Evolutionary conservation across 2,329 filamentous ascomycete genomes (phyloP).

Genomic region (Bimuria novae-zelandiae): DNA sequence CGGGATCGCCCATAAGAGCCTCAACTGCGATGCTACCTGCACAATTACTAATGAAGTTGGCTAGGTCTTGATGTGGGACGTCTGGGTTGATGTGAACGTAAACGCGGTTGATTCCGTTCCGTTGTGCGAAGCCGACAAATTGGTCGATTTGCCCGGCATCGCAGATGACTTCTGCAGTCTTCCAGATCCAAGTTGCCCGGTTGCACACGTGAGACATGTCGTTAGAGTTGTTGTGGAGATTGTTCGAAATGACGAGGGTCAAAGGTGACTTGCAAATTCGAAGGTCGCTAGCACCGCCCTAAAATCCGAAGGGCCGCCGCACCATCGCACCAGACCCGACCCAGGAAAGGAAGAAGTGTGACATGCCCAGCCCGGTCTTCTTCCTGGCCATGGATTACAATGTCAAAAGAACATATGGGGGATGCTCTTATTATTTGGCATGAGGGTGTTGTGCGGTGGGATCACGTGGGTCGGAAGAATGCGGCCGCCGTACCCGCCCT

Average conservation of each 20-base stretch:
- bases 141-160: background rate
- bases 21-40: background rate
- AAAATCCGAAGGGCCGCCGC: background rate
- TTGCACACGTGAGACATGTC: background rate
- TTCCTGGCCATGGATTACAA: too few species aligned
- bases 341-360: background rate
- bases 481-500: too few species aligned
- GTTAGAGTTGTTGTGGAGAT: background rate
- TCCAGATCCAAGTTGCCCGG: constrained; percentile 4
- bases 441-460: too few species aligned
- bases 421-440: too few species aligned
- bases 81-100: constrained; percentile 6
- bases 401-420: too few species aligned
- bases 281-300: background rate
- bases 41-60: background rate
- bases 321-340: background rate
- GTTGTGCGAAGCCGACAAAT: background rate
- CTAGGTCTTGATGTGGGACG: background rate
- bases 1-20: constrained; percentile 1
- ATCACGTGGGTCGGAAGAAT: too few species aligned
- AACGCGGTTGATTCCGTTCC: constrained; percentile 1
- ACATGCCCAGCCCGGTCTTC: too few species aligned
- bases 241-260: background rate
- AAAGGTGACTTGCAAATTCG: background rate
- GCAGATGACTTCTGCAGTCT: background rate